phyloP scores from a whole-genome alignment of 2,329 filamentous ascomycete genomes.

The Fusarium sp. region DNA sequence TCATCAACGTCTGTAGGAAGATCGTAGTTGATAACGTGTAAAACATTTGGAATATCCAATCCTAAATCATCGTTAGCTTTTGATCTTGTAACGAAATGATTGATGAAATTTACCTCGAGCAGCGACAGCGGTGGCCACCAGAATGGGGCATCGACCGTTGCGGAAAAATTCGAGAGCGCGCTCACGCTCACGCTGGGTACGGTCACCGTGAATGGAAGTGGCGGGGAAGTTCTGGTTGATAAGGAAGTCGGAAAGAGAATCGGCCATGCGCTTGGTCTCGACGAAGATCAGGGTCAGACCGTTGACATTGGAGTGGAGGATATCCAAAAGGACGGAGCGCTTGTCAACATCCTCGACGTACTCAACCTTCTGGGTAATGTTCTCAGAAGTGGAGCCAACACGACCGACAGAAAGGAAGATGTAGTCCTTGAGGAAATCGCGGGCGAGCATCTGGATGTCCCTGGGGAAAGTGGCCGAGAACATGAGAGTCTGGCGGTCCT shows the following conservation, averaged over 20 bases:
- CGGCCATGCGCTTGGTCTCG: constrained; percentile 99
- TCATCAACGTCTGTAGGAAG: constrained; percentile 99
- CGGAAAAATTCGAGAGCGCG: constrained; percentile 98
- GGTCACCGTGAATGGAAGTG: constrained; percentile 98
- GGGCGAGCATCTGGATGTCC: constrained; percentile 98
- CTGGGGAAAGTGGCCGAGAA: constrained; percentile 99
- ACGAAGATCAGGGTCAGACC: constrained; percentile 98
- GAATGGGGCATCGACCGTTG: constrained; percentile 92
- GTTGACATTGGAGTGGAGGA: constrained; percentile 91
- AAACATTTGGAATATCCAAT: constrained; percentile 96
- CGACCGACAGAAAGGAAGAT: constrained; percentile 98
- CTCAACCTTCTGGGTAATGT: constrained; percentile 99
- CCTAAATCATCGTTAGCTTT: constrained; percentile 54
- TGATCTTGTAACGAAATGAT: background rate
- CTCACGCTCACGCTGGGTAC: constrained; percentile 98
- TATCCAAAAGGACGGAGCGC: constrained; percentile 96
- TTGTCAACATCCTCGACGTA: constrained; percentile 98
- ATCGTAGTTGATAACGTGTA: constrained; percentile 98
- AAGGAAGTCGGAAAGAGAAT: constrained; percentile 96
- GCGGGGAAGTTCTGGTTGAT: constrained; percentile 99
- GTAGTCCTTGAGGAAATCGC: constrained; percentile 99
- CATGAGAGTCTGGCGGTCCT: constrained; percentile 96
- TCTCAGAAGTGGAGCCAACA: constrained; percentile 99
- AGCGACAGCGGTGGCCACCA: constrained; percentile 96
- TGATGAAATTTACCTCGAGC: constrained; percentile 63